These are phyloP conservation scores for Diaporthe helianthi DNA, from an alignment of 2,329 filamentous ascomycete species.

Conservation along the genomic window DNA sequence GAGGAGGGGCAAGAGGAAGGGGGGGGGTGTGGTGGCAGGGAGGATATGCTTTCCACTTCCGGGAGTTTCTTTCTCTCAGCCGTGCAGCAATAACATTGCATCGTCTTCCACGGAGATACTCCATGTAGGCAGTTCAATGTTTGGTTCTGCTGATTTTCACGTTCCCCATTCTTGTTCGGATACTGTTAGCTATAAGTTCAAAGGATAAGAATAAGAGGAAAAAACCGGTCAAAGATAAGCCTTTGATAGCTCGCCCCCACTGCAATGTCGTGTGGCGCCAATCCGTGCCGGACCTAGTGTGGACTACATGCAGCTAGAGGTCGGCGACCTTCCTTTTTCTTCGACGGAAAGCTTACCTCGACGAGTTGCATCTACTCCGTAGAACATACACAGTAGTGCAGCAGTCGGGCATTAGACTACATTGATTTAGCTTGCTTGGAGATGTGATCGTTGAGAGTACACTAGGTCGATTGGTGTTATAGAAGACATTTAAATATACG, in stretches of 20 bases:
- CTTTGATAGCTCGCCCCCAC: constrained; percentile 12
- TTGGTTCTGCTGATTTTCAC: background rate
- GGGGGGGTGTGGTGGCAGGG: no score
- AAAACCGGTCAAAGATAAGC: constrained; percentile 29
- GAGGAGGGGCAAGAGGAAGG: background rate
- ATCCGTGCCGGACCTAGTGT: background rate
- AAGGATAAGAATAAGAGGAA: background rate
- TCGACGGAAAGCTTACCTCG: constrained; percentile 3
- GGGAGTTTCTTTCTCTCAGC: background rate
- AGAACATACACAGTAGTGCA: no score
- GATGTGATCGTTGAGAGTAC: no score
- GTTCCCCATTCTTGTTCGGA: background rate
- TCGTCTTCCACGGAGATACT: constrained; percentile 12
- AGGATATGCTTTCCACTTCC: background rate
- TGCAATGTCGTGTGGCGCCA: background rate
- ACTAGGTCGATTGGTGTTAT: no score
- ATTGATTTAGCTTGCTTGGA: no score
- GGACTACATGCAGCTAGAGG: background rate
- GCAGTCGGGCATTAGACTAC: no score
- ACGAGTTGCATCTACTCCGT: no score
- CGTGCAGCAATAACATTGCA: background rate
- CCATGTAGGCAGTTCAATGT: background rate
- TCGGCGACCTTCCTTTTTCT: background rate
- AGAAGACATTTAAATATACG: no score
- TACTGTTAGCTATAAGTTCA: no score